Percentiles rank a stretch among this genome's conserved stretches.
Evolutionary conservation across 2,329 filamentous ascomycete species (phyloP).

Genomic region (Aspergillus quadrilineatus): DNA sequence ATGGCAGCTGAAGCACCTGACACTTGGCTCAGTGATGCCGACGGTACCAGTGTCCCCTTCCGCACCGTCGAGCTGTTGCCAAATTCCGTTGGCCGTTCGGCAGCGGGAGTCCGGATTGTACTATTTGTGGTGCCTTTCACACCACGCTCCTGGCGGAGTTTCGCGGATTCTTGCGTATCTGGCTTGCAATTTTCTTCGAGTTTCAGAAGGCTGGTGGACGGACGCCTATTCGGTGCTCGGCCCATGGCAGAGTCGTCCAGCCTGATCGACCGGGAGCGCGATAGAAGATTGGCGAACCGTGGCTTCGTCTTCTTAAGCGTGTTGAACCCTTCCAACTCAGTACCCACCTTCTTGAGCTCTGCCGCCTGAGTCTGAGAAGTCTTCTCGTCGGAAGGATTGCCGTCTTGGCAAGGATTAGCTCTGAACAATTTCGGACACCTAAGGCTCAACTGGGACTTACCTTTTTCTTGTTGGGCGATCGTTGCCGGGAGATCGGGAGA

Average conservation of each 20-base stretch:
- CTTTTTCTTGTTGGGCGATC: constrained; percentile 27
- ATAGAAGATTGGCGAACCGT: constrained; percentile 46
- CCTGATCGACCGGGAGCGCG: constrained; percentile 46
- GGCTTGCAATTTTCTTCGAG: constrained; percentile 35
- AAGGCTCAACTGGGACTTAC: too few relatives aligned
- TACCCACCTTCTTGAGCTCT: constrained; percentile 27
- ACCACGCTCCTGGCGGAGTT: constrained; percentile 65
- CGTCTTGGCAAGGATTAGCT: constrained; percentile 15
- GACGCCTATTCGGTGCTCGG: constrained; percentile 35
- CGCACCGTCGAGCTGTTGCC: constrained; percentile 28
- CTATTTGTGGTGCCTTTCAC: constrained; percentile 68
- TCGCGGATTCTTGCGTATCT: constrained; percentile 50
- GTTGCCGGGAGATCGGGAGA: constrained; percentile 42
- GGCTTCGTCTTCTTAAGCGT: constrained; percentile 44
- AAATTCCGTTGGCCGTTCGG: constrained; percentile 58
- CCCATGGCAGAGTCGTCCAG: constrained; percentile 41
- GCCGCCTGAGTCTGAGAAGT: constrained; percentile 22
- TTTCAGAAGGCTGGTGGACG: constrained; percentile 41
- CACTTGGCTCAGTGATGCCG: constrained; percentile 48
- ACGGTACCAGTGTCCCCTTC: constrained; percentile 43
- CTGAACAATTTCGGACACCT: too few relatives aligned
- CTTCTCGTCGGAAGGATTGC: constrained; percentile 23
- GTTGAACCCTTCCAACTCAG: constrained; percentile 28
- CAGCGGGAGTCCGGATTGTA: constrained; percentile 67
- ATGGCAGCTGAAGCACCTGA: constrained; percentile 61